A percentile compares a stretch with the other conserved stretches of the same genome.
Evolutionary conservation across 441 rosid genomes (phyloP).

Genomic region (Adansonia grandidieri): DNA sequence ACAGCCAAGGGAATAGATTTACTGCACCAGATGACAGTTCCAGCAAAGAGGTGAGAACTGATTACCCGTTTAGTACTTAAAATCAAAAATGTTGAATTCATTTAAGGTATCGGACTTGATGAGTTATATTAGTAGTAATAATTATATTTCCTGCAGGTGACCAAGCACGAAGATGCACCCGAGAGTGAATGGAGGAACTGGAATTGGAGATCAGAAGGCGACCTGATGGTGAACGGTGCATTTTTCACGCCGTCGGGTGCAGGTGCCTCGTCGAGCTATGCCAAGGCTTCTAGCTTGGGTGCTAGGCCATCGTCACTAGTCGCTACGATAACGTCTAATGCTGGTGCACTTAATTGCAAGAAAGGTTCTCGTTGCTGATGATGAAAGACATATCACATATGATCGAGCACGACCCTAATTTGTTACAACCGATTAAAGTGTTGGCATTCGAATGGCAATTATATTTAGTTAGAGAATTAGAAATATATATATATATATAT

Average conservation of each 20-base stretch:
- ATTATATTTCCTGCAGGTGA: slow-evolving; percentile 36
- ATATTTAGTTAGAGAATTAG: too few species aligned
- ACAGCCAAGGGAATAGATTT: slow-evolving; percentile 68
- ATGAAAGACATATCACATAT: too few species aligned
- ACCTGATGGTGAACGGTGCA: slow-evolving; percentile 46
- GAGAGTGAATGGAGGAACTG: slow-evolving; percentile 50
- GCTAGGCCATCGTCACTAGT: slow-evolving; percentile 66
- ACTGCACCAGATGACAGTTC: slow-evolving; percentile 47
- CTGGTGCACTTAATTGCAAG: slow-evolving; percentile 60
- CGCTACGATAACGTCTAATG: slow-evolving; percentile 47
- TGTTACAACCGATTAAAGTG: too few species aligned
- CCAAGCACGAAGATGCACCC: slow-evolving; percentile 59
- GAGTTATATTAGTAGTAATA: too few species aligned
- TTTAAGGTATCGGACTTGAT: too few species aligned
- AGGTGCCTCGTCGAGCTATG: slow-evolving; percentile 41
- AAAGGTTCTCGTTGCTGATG: slow-evolving; percentile 54
- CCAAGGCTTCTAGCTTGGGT: slow-evolving; percentile 63
- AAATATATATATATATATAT: too few species aligned
- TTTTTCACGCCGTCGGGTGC: slow-evolving; percentile 62
- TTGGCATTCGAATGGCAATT: too few species aligned
- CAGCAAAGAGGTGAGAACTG: slow-evolving; percentile 24
- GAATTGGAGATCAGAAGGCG: slow-evolving; percentile 70
- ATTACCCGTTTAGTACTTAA: too few species aligned
- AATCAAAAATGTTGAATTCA: too few species aligned
- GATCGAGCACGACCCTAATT: too few species aligned